Evolutionary conservation across 2,329 filamentous ascomycete species (phyloP).

Genomic region (Aureobasidium vineae): DNA sequence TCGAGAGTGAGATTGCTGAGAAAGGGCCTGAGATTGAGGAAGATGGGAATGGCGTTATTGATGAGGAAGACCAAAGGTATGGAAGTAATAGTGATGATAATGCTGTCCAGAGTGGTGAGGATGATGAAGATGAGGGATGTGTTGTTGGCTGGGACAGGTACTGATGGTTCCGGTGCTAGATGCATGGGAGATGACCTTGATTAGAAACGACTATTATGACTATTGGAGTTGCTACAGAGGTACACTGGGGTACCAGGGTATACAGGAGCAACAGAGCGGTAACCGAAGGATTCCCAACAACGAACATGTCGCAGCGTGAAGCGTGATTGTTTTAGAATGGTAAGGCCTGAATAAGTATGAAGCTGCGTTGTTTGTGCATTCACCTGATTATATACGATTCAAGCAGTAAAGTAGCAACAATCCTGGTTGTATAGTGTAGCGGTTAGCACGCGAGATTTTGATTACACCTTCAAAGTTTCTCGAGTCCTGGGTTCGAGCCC

Average conservation of each 20-base stretch:
- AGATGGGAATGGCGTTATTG: neutral
- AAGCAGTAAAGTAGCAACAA: neutral
- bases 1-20: slow-evolving; percentile 10
- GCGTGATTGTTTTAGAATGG: too few species aligned
- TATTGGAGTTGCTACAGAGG: neutral
- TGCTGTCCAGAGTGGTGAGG: slow-evolving; percentile 15
- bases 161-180: neutral
- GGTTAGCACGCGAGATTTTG: slow-evolving; percentile 26
- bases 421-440: slow-evolving; percentile 25
- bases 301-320: too few species aligned
- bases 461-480: neutral
- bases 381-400: neutral
- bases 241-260: neutral
- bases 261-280: neutral
- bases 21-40: neutral
- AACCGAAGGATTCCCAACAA: too few species aligned
- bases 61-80: slow-evolving; percentile 7
- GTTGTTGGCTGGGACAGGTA: slow-evolving; percentile 10
- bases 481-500: slow-evolving; percentile 22
- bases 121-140: slow-evolving; percentile 1
- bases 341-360: too few species aligned
- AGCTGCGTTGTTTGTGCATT: neutral
- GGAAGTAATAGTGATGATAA: slow-evolving; percentile 18
- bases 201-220: neutral
- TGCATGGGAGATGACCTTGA: neutral